Conservation (phyloP, 768 basidiomycete genomes). For the Tephrocybe sp. region DNA sequence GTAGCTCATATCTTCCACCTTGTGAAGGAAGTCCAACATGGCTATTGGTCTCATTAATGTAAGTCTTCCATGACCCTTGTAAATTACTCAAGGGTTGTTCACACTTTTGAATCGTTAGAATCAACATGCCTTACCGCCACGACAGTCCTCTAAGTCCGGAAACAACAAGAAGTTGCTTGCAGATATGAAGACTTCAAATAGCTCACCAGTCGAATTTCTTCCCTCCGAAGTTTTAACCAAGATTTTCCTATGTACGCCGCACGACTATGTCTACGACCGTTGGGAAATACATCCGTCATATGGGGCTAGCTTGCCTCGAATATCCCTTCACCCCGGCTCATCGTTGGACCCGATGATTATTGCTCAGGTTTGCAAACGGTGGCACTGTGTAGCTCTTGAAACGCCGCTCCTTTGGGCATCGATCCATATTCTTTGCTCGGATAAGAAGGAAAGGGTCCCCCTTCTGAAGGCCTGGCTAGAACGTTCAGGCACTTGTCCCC, state of each 20-base stretch:
- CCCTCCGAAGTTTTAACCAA: conserved; percentile 8
- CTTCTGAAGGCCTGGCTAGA: conserved; percentile 9
- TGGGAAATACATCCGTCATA: neutral
- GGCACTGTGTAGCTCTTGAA: conserved; percentile 7
- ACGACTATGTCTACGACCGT: neutral
- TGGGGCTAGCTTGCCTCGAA: neutral
- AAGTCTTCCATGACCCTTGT: neutral
- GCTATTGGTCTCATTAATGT: neutral
- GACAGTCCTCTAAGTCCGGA: too few species aligned
- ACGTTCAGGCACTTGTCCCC: conserved; percentile 1
- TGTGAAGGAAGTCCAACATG: neutral
- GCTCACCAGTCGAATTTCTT: neutral
- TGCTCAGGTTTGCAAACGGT: conserved; percentile 8
- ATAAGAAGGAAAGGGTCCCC: neutral
- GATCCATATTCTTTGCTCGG: conserved; percentile 5
- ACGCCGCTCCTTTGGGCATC: conserved; percentile 11
- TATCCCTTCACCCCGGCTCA: conserved; percentile 1
- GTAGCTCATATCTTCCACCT: too few species aligned
- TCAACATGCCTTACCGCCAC: neutral
- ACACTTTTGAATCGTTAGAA: neutral
- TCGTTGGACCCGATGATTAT: conserved; percentile 10
- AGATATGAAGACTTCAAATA: neutral
- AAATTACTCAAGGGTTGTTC: too few species aligned
- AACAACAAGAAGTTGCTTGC: too few species aligned
- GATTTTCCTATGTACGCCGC: conserved; percentile 6